A percentile compares a stretch with the other conserved stretches of the same genome.
Evolutionary conservation across 441 rosid species (phyloP).

Genomic region (Corymbia citriodora): DNA sequence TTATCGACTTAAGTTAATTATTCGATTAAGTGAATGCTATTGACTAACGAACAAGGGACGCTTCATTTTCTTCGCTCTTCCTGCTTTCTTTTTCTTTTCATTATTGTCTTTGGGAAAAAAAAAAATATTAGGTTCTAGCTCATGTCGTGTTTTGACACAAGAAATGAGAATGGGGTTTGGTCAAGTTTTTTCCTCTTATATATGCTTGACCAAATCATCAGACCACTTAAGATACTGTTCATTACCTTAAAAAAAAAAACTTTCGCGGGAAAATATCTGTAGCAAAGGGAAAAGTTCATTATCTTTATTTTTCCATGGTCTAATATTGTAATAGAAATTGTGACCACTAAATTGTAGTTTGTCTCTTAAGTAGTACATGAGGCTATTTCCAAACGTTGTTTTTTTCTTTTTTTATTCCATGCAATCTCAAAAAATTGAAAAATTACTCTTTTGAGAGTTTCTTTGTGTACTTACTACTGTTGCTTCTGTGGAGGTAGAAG

Average conservation of each 20-base stretch:
- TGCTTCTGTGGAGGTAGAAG: background rate
- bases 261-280: background rate
- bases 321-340: background rate
- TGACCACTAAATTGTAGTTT: background rate
- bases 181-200: background rate
- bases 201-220: background rate
- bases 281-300: background rate
- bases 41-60: background rate
- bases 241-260: background rate
- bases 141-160: background rate
- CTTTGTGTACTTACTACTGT: background rate
- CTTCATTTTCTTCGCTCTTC: background rate
- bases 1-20: background rate
- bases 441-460: too few relatives aligned
- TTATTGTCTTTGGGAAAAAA: background rate
- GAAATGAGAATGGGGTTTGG: background rate
- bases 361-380: background rate
- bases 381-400: too few relatives aligned
- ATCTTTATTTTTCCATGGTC: background rate
- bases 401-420: background rate
- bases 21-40: background rate
- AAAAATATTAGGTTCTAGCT: background rate
- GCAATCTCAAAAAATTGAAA: background rate
- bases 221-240: background rate
- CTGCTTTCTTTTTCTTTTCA: background rate